phyloP scores from a whole-genome alignment of 2,329 filamentous ascomycete genomes.

The Claviceps pusilla region DNA sequence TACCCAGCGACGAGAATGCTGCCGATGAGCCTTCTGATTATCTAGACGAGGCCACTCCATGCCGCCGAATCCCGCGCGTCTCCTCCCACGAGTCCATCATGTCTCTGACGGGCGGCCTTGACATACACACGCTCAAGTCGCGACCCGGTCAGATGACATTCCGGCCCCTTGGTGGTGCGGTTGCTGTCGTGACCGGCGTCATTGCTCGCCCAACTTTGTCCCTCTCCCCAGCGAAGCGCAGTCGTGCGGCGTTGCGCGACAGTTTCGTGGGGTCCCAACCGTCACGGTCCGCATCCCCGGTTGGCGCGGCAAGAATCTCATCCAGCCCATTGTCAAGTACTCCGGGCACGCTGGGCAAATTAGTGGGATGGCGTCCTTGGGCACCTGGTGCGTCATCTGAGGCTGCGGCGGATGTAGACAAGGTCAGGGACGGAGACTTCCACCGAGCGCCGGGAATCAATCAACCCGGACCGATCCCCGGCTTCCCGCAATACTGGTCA shows the following conservation, averaged over 20 bases:
- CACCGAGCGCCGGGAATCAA: conserved; percentile 59
- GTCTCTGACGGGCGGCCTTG: conserved; percentile 72
- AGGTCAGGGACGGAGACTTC: conserved; percentile 19
- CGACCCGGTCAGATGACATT: conserved; percentile 61
- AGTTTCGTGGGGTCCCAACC: conserved; percentile 28
- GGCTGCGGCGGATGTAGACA: neutral
- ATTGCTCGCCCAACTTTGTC: conserved; percentile 44
- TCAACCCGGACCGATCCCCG: conserved; percentile 58
- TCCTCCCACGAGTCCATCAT: conserved; percentile 79
- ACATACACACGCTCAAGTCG: conserved; percentile 69
- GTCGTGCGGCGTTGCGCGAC: conserved; percentile 44
- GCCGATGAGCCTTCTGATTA: conserved; percentile 14
- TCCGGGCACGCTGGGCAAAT: conserved; percentile 24
- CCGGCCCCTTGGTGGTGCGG: conserved; percentile 36
- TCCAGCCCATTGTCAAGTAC: conserved; percentile 12
- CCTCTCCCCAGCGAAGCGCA: conserved; percentile 28
- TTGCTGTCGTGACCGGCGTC: conserved; percentile 43
- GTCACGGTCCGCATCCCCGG: conserved; percentile 18
- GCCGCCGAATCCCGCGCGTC: conserved; percentile 43
- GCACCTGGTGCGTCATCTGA: conserved; percentile 11
- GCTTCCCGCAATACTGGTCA: conserved; percentile 46
- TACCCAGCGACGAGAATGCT: conserved; percentile 21
- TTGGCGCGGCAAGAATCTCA: conserved; percentile 15
- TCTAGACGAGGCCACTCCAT: conserved; percentile 22
- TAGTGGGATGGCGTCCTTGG: conserved; percentile 37